Percentiles rank a stretch among this genome's conserved stretches.
Evolutionary conservation across 78 protist genomes (phyloP).

Genomic region (Isochrysis galbana): DNA sequence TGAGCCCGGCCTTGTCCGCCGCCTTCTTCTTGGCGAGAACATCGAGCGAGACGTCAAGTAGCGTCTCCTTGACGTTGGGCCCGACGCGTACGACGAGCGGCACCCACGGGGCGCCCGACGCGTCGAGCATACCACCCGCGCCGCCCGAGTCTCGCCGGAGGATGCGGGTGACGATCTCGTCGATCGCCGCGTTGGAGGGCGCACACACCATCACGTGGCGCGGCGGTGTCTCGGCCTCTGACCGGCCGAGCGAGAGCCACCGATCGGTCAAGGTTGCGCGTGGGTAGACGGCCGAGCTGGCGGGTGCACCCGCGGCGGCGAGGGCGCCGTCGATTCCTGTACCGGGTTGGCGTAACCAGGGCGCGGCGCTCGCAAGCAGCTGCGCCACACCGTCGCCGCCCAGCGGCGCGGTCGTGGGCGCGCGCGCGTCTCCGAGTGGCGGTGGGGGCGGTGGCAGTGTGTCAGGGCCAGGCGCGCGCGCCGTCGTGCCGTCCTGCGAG

Average conservation of each 20-base stretch:
- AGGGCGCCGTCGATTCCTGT: not conserved
- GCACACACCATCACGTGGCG: constrained; percentile 41
- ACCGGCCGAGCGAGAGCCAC: not conserved
- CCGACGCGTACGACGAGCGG: constrained; percentile 15
- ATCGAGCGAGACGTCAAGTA: not conserved
- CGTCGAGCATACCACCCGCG: not conserved
- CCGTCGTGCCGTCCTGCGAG: not conserved
- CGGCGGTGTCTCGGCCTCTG: not conserved
- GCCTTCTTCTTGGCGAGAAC: not conserved
- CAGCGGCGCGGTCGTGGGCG: not conserved
- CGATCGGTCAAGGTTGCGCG: not conserved
- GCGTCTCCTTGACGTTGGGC: not conserved
- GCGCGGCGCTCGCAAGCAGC: not conserved
- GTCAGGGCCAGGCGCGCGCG: not conserved
- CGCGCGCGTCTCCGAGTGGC: not conserved
- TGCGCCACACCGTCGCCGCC: not conserved
- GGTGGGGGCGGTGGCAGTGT: not conserved
- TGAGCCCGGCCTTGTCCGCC: not conserved
- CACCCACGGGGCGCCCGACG: not conserved
- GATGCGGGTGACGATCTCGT: constrained; percentile 11
- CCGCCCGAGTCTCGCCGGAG: not conserved
- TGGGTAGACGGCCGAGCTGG: not conserved
- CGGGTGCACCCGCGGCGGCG: not conserved
- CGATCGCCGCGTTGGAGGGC: constrained; percentile 47
- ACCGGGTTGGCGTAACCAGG: not conserved